Evolutionary conservation across 73 alveolate genomes (phyloP).

Genomic region (Uronychia setigera): DNA sequence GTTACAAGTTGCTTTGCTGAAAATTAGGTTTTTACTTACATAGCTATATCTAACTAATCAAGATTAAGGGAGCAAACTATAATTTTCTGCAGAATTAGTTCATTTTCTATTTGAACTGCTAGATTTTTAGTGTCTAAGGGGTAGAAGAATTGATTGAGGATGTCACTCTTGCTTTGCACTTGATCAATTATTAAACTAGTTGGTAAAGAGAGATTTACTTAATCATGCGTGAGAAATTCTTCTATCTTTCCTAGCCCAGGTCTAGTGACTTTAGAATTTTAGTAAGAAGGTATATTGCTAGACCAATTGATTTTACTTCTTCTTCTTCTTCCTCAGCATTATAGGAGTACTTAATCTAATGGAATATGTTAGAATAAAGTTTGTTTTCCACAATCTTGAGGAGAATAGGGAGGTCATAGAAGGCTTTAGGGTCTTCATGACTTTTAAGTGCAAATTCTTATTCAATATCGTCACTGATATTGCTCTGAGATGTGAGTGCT

Average conservation of each 20-base stretch:
- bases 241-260: neutral
- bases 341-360: too few relatives aligned
- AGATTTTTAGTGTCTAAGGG: neutral
- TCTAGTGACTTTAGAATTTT: too few relatives aligned
- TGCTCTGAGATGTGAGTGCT: neutral
- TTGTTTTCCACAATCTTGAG: slow-evolving; percentile 2
- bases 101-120: neutral
- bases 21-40: neutral
- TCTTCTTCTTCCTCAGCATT: neutral
- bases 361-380: neutral
- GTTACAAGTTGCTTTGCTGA: neutral
- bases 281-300: neutral
- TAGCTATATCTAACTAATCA: slow-evolving; percentile 37
- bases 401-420: neutral
- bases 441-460: neutral
- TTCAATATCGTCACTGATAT: neutral
- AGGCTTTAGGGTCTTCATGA: neutral
- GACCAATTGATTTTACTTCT: neutral
- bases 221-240: neutral
- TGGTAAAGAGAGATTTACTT: neutral
- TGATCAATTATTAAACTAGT: neutral
- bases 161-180: neutral
- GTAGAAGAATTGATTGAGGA: neutral
- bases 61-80: slow-evolving; percentile 2
- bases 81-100: neutral